Percentiles rank a stretch among this genome's conserved stretches.
phyloP scores from a whole-genome alignment of 2,329 filamentous ascomycete genomes.

The Ascomycota sp. region DNA sequence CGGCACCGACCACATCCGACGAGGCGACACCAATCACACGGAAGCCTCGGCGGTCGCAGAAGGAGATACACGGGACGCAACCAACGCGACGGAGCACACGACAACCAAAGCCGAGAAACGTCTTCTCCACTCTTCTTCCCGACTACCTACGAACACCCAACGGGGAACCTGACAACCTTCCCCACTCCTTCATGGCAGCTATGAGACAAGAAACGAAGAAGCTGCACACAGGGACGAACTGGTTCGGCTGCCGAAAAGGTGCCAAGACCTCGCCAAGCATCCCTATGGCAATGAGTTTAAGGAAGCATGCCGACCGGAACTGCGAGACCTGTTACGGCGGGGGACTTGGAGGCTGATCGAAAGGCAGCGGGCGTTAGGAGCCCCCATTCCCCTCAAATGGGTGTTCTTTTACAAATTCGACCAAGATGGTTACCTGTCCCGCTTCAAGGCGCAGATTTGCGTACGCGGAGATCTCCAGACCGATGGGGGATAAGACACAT shows the following conservation, averaged over 20 bases:
- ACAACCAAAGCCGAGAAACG: neutral
- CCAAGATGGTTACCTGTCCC: neutral
- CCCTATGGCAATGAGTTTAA: neutral
- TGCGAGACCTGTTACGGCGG: neutral
- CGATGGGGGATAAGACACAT: neutral
- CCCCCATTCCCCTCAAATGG: neutral
- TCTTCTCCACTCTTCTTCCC: neutral
- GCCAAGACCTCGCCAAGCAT: neutral
- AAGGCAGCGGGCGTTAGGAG: neutral
- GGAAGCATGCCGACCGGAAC: neutral
- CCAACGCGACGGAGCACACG: neutral
- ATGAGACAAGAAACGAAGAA: neutral
- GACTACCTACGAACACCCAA: neutral
- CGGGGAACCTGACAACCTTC: neutral
- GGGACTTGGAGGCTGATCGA: neutral
- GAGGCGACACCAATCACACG: neutral
- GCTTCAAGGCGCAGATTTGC: slow-evolving; percentile 1
- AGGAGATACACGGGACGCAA: neutral
- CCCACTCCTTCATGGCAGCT: neutral
- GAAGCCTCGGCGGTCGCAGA: neutral
- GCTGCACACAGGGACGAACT: neutral
- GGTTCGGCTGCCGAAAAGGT: neutral
- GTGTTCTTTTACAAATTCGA: slow-evolving; percentile 2
- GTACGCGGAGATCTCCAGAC: neutral
- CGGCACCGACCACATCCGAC: neutral